Evolutionary conservation across 148 eudicot species (phyloP).

Genomic region (Fagopyrum tataricum): DNA sequence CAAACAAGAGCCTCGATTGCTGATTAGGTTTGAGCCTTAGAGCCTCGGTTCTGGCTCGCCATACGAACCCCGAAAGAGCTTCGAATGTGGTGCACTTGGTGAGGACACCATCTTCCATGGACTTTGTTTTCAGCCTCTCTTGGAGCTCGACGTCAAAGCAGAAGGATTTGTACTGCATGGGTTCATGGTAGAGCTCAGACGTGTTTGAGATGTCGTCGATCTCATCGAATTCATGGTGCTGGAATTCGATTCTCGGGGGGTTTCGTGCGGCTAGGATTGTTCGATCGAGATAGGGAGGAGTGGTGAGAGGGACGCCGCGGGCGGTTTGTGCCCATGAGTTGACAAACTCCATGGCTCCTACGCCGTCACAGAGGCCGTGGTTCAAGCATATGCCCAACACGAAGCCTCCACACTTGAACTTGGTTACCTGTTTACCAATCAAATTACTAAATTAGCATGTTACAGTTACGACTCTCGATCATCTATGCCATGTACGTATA

Average conservation of each 20-base stretch:
- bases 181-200: conserved; percentile 22
- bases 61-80: conserved; percentile 43
- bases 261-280: conserved; percentile 30
- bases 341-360: conserved; percentile 52
- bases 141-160: conserved; percentile 30
- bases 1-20: conserved; percentile 47
- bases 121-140: conserved; percentile 26
- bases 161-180: conserved; percentile 31
- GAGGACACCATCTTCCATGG: conserved; percentile 18
- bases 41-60: conserved; percentile 43
- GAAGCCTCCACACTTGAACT: conserved; percentile 60
- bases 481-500: no score
- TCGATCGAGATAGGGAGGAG: conserved; percentile 6
- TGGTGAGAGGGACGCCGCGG: conserved; percentile 34
- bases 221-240: conserved; percentile 44
- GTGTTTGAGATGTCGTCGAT: conserved; percentile 40
- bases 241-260: conserved; percentile 37
- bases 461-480: no score
- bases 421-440: conserved; percentile 75
- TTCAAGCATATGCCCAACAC: conserved; percentile 59
- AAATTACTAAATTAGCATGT: no score
- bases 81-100: conserved; percentile 51
- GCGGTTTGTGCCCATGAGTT: conserved; percentile 70
- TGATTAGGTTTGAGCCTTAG: conserved; percentile 40
- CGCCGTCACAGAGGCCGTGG: conserved; percentile 67